Conservation (phyloP, 257 asterid genomes). For the Jaltomata sinuosa region DNA sequence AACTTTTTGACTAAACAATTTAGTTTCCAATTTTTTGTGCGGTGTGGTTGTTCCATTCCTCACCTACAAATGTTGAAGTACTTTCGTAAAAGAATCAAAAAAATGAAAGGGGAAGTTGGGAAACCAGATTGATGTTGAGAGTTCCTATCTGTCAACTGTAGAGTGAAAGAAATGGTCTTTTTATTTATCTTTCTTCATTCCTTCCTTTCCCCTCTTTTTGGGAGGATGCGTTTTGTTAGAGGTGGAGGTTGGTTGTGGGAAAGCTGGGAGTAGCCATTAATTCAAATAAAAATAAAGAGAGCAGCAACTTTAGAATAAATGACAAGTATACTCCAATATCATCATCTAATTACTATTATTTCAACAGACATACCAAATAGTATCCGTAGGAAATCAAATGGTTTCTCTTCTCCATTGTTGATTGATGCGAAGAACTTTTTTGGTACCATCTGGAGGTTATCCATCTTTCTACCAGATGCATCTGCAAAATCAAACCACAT, state of each 20-base stretch:
- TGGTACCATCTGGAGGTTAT: conserved; percentile 31
- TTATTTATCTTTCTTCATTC: background rate
- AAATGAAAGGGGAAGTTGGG: background rate
- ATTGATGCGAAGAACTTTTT: conserved; percentile 64
- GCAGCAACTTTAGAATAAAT: background rate
- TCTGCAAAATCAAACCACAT: conserved; percentile 45
- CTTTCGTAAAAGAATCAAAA: background rate
- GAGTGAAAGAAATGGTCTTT: background rate
- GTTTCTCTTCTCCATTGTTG: conserved; percentile 46
- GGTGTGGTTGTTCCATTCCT: background rate
- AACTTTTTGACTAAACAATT: background rate
- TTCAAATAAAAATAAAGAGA: background rate
- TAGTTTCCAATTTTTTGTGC: background rate
- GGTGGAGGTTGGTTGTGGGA: background rate
- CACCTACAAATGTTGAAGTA: background rate
- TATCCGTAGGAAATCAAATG: conserved; percentile 68
- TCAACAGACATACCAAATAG: conserved; percentile 45
- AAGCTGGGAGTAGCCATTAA: background rate
- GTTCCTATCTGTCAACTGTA: background rate
- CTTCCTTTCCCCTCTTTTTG: background rate
- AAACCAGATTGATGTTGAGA: background rate
- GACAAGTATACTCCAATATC: background rate
- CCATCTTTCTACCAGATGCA: conserved; percentile 41
- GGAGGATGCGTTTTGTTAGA: background rate
- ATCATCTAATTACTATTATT: background rate